Conservation (phyloP, 345 rosid species). For the Acer yangbiense region DNA sequence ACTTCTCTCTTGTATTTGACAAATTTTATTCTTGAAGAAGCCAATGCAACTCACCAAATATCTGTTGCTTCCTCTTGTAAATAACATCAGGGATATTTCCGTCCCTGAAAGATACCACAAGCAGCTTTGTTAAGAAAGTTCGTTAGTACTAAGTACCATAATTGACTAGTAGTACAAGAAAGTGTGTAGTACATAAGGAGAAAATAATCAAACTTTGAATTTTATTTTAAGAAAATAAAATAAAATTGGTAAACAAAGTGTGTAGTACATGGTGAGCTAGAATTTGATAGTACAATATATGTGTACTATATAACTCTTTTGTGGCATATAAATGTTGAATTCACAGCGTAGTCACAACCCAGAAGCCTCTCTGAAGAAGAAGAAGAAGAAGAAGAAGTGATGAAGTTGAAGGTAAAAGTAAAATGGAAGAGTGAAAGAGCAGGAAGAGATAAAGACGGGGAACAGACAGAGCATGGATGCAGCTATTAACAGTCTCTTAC, state of each 20-base stretch:
- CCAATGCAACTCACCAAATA: not conserved
- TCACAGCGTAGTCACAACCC: constrained; percentile 2
- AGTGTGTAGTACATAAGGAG: constrained; percentile 26
- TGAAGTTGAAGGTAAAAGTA: too few relatives aligned
- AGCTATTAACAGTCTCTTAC: constrained; percentile 35
- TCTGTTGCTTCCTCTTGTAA: not conserved
- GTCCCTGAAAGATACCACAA: not conserved
- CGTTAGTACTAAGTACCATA: not conserved
- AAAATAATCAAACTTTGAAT: not conserved
- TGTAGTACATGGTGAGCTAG: constrained; percentile 29
- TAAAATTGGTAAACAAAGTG: not conserved
- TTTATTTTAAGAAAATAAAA: too few relatives aligned
- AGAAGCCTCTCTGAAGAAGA: not conserved
- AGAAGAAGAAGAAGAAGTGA: constrained; percentile 34
- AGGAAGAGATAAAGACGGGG: constrained; percentile 49
- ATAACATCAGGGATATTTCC: not conserved
- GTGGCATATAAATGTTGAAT: not conserved
- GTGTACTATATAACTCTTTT: constrained; percentile 27
- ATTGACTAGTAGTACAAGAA: constrained; percentile 11
- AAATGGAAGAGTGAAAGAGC: constrained; percentile 28
- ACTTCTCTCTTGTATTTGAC: not conserved
- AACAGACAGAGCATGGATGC: constrained; percentile 76
- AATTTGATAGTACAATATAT: constrained; percentile 30
- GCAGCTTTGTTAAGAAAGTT: not conserved
- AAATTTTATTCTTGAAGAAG: not conserved